A percentile compares a stretch with the other conserved stretches of the same genome.
phyloP scores from a whole-genome alignment of 2,329 filamentous ascomycete genomes.

The Nothophoma quercina region DNA sequence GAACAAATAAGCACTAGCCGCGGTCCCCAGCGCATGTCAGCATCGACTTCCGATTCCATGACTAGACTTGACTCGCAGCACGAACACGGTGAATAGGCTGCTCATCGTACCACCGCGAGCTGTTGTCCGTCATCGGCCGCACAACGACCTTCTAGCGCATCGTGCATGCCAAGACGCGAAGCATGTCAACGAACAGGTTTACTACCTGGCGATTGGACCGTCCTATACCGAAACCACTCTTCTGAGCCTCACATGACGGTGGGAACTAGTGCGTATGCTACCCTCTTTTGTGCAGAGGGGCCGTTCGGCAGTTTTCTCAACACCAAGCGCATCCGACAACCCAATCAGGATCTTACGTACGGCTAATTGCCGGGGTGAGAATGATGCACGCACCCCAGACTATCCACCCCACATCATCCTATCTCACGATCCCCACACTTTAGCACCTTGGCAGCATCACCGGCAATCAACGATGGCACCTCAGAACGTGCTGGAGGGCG shows the following conservation, averaged over 20 bases:
- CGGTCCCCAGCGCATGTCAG: not conserved
- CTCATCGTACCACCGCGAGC: not conserved
- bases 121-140: slow-evolving; percentile 5
- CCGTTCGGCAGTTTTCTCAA: slow-evolving; percentile 8
- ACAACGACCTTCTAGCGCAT: slow-evolving; percentile 2
- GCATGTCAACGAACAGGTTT: slow-evolving; percentile 2
- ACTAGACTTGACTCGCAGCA: not conserved
- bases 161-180: slow-evolving; percentile 6
- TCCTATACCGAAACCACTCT: not conserved
- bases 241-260: slow-evolving; percentile 8
- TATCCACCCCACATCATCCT: slow-evolving; percentile 7
- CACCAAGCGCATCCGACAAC: not conserved
- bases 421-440: slow-evolving; percentile 11
- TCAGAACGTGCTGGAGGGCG: not conserved
- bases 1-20: not conserved
- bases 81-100: not conserved
- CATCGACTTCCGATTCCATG: too few relatives aligned
- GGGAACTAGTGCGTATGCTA: slow-evolving; percentile 1
- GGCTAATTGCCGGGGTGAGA: slow-evolving; percentile 7
- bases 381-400: slow-evolving; percentile 15
- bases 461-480: slow-evolving; percentile 6
- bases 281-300: not conserved
- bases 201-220: not conserved
- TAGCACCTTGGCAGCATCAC: slow-evolving; percentile 16
- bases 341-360: slow-evolving; percentile 12